phyloP scores from a whole-genome alignment of 441 rosid genomes.

The Viola pubescens region DNA sequence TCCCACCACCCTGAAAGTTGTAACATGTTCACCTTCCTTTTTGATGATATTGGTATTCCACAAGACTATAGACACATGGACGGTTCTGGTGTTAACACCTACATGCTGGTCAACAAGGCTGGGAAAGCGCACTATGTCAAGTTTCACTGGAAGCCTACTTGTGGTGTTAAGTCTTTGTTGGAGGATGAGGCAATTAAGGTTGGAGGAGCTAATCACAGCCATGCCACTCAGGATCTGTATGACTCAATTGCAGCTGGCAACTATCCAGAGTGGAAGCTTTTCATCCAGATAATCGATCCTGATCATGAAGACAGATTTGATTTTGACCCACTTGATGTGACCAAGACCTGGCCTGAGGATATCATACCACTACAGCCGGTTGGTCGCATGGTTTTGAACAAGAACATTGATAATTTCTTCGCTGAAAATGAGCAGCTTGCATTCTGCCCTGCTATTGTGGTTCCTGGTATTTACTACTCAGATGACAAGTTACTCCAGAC shows the following conservation, averaged over 20 bases:
- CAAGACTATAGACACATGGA: conserved; percentile 97
- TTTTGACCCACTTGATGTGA: conserved; percentile 95
- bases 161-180: conserved; percentile 68
- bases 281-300: conserved; percentile 79
- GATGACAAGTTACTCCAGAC: conserved; percentile 89
- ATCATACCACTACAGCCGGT: conserved; percentile 89
- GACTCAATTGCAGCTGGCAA: conserved; percentile 88
- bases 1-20: conserved; percentile 94
- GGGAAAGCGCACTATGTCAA: conserved; percentile 81
- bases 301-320: conserved; percentile 71
- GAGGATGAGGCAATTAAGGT: conserved; percentile 87
- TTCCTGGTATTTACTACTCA: conserved; percentile 85
- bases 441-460: conserved; percentile 87
- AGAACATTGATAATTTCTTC: conserved; percentile 94
- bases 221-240: conserved; percentile 87
- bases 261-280: conserved; percentile 89
- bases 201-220: conserved; percentile 97
- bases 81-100: conserved; percentile 86
- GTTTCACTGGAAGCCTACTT: conserved; percentile 95
- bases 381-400: conserved; percentile 94
- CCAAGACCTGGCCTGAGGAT: conserved; percentile 98
- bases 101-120: conserved; percentile 69
- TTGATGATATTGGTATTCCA: conserved; percentile 89
- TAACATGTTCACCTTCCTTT: conserved; percentile 85
- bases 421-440: conserved; percentile 94